Percentiles rank a stretch among this genome's conserved stretches.
These are phyloP conservation scores for Priceomyces carsonii DNA, from an alignment of 805 yeast species.

Conservation along the genomic window DNA sequence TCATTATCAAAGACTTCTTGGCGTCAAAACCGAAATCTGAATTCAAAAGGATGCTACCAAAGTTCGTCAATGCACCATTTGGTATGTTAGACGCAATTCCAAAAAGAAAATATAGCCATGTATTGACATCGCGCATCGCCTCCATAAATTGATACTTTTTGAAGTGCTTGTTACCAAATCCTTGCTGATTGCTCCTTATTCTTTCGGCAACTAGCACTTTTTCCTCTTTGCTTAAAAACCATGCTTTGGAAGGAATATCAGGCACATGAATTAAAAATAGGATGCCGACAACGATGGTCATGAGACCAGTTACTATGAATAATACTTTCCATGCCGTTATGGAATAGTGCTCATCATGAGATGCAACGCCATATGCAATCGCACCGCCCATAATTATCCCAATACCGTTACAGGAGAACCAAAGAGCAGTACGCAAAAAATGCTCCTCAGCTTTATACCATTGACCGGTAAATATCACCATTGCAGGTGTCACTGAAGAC, in stretches of 20 bases:
- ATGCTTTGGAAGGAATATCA: slow-evolving; percentile 33
- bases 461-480: slow-evolving; percentile 36
- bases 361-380: slow-evolving; percentile 55
- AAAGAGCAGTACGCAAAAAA: slow-evolving; percentile 33
- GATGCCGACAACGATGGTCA: slow-evolving; percentile 54
- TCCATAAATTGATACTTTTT: slow-evolving; percentile 38
- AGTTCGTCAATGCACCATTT: slow-evolving; percentile 38
- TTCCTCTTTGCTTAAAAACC: slow-evolving; percentile 39
- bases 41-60: slow-evolving; percentile 29
- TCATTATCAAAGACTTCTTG: slow-evolving; percentile 27
- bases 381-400: slow-evolving; percentile 42
- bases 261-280: slow-evolving; percentile 48
- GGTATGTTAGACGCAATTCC: slow-evolving; percentile 31
- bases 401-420: slow-evolving; percentile 38
- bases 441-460: slow-evolving; percentile 37
- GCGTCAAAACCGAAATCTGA: slow-evolving; percentile 18
- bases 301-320: slow-evolving; percentile 59
- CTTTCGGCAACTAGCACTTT: slow-evolving; percentile 31
- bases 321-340: slow-evolving; percentile 61
- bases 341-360: slow-evolving; percentile 35
- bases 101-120: slow-evolving; percentile 34
- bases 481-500: slow-evolving; percentile 41
- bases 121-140: slow-evolving; percentile 34
- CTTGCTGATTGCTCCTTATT: slow-evolving; percentile 37
- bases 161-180: slow-evolving; percentile 41